Base-by-base conservation (phyloP, 2,329 filamentous ascomycete species). In the Botrytis elliptica region DNA sequence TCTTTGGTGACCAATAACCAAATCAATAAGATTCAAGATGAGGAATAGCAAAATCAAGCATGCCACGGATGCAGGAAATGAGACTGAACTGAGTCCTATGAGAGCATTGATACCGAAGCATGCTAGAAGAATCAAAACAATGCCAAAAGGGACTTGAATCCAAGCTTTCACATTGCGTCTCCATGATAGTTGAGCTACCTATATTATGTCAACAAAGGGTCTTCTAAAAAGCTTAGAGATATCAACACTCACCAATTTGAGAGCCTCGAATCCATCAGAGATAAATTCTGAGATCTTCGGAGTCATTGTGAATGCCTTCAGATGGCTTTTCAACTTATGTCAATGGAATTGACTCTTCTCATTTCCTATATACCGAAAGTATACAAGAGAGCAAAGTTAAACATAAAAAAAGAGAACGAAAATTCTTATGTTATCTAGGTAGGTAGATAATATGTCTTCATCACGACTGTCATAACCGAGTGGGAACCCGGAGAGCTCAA, bases 21-120 rank as follows among this genome's bases (percentile, higher is more conserved):
- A 71, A 78, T 89, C 86, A 14, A 82, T 84, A 0, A 84, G 71
- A 12, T 89, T 82, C 18, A 90, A 81, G 0, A 79, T 82, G 33
- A 86, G 76, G 77, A 90, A 89, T 3, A 90, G 81, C 14, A 88
- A 75, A 62, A 90, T 81, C 76, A 90, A 83, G 62, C 86, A 88
- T 6, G 88, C 87, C 4, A 90, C 88, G 3, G 88, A 89, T 3
- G 88, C 86, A 0, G 88, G 88, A 75, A 91, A 91, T 0, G 86
- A 84, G 12, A 89, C 84, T 36, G 83, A 82, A 72, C 85, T 84
- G 12, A 86, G 79, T 20, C 82, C 81, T 74, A 85, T 84, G 1
- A 84, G 79, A 64, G 79, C 79, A 77, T 84, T 79, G 49, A 85
- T 77, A 10, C 83, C 84, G 77, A 83, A 84, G 75, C 83, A 84